Base-by-base conservation (phyloP, 495 filamentous ascomycete species). In the Usnea hakonensis region DNA sequence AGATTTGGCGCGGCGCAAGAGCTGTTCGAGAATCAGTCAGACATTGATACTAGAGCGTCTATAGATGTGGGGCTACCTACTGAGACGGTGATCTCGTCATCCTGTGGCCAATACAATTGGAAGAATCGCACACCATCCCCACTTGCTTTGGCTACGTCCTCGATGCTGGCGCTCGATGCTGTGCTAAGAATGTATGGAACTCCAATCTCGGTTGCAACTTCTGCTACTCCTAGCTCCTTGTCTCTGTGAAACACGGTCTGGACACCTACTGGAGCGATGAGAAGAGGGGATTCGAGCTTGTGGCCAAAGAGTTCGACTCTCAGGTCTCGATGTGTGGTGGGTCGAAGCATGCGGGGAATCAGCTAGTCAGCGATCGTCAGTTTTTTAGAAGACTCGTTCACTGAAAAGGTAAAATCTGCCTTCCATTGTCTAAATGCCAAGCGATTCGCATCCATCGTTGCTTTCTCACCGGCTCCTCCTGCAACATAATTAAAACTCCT, bases 101-200 rank as follows among this genome's bases (percentile, higher is more conserved):
- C 78, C 19, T 71, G 65, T 2, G 85, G 84, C 83, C 85, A 87
- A 71, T 90, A 91, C 10, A 91, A 77, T 69, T 91, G 87, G 68
- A 81, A 90, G 78, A 83, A 75, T 60, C 78, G 65, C 3, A 64
- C 48, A 1, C 78, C 71, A 16, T 69, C 57, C 4, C 69, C 75
- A 58, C 70, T 76, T 0, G 74, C 78, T 23, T 62, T 63, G 0
- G 78, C 78, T 2, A 79, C 73, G 19, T 80, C 72, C 55, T 81
- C 78, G 30, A 79, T 76, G 48, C 70, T 72, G 14, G 65, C 70
- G 9, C 66, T 66, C 2, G 70, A 64, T 10, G 77, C 76, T n/a
- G 82, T 83, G 65, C 77, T 81, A 43, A 85, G 67, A 33, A 79
- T 78, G 58, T 77, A 85, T 9, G 83, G 77, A 9, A 85, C 72